Conservation (phyloP, 2,329 filamentous ascomycete genomes). For the Fusarium albosuccineum region DNA sequence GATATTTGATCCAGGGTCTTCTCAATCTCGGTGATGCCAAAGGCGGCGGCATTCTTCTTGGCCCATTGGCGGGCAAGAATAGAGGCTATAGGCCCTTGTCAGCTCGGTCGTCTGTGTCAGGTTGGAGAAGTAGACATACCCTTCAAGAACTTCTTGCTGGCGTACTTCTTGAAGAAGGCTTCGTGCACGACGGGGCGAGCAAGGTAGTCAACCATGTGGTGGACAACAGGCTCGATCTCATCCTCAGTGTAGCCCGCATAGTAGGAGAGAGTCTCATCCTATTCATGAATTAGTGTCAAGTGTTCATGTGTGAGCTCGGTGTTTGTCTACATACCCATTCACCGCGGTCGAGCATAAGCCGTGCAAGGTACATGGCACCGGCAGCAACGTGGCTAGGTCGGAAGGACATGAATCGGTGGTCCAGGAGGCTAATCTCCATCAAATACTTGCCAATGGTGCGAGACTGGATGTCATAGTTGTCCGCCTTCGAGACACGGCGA, state of each 20-base stretch:
- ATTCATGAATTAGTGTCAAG: conserved; percentile 48
- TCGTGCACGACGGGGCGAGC: conserved; percentile 91
- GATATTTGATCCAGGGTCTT: conserved; percentile 64
- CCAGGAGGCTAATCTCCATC: conserved; percentile 95
- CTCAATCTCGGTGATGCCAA: conserved; percentile 66
- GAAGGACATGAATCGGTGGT: conserved; percentile 92
- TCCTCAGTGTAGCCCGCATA: conserved; percentile 95
- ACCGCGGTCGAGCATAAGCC: conserved; percentile 89
- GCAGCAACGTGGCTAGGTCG: conserved; percentile 92
- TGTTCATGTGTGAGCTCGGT: background rate
- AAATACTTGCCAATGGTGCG: conserved; percentile 98
- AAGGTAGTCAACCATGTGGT: conserved; percentile 97
- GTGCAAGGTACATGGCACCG: conserved; percentile 93
- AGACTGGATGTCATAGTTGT: conserved; percentile 99
- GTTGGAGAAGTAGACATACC: conserved; percentile 71
- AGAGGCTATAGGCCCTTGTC: conserved; percentile 71
- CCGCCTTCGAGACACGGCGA: conserved; percentile 97
- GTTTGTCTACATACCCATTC: conserved; percentile 79
- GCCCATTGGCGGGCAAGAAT: conserved; percentile 94
- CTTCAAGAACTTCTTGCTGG: conserved; percentile 99
- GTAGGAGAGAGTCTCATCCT: conserved; percentile 88
- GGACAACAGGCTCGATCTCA: conserved; percentile 91
- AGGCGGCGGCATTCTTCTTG: conserved; percentile 77
- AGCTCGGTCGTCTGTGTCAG: conserved; percentile 19
- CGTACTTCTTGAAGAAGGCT: conserved; percentile 99